Conservation (phyloP, 768 basidiomycete genomes). For the Auricularia sp. region DNA sequence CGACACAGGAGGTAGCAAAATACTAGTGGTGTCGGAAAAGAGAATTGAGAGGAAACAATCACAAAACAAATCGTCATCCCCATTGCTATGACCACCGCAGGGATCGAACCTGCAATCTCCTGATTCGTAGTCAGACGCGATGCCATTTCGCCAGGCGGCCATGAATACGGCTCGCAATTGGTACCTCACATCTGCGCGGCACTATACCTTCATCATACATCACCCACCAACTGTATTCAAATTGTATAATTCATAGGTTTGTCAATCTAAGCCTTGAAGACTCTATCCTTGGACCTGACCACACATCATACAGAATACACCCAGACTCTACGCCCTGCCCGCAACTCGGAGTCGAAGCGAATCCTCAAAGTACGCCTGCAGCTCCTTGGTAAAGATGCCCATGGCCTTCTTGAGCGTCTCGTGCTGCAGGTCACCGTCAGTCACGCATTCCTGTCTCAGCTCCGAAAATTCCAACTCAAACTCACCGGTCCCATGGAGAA, state of each 20-base stretch:
- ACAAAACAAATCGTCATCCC: too few relatives aligned
- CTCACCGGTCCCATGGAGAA: slow-evolving; percentile 24
- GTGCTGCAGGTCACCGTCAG: slow-evolving; percentile 2
- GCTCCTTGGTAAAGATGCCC: slow-evolving; percentile 9
- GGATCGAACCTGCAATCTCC: slow-evolving; percentile 97
- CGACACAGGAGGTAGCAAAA: too few relatives aligned
- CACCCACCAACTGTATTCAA: too few relatives aligned
- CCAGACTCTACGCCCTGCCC: too few relatives aligned
- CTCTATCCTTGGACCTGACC: too few relatives aligned
- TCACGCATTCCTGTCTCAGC: not conserved
- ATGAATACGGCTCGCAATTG: not conserved
- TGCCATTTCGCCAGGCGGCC: not conserved
- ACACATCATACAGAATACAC: too few relatives aligned
- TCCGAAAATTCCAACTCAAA: not conserved
- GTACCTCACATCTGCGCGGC: too few relatives aligned
- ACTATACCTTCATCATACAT: too few relatives aligned
- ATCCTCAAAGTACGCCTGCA: slow-evolving; percentile 9
- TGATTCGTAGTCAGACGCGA: slow-evolving; percentile 34
- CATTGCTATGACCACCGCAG: slow-evolving; percentile 63
- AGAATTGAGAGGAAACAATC: too few relatives aligned
- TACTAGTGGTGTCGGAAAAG: too few relatives aligned
- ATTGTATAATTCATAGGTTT: too few relatives aligned
- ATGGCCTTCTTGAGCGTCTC: slow-evolving; percentile 10
- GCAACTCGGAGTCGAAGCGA: not conserved
- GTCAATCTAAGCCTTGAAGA: too few relatives aligned